Percentiles rank a stretch among this genome's conserved stretches.
Conservation (phyloP, 1,139 yeast species). For the Geotrichum cucujoidarum region DNA sequence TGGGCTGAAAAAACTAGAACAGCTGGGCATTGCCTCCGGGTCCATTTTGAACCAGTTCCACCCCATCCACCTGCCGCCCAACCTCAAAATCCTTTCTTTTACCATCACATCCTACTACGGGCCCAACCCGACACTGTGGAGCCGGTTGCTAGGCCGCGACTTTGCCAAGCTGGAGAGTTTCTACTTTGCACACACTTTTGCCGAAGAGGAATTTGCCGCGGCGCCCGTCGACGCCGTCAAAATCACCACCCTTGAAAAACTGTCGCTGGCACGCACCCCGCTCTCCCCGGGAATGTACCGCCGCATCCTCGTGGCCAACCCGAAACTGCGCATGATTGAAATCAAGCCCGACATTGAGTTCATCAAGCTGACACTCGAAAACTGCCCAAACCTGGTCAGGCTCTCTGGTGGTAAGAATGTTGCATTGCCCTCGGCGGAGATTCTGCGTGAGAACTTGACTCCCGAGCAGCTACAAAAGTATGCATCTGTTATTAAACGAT, state of each 20-base stretch:
- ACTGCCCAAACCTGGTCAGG: conserved; percentile 15
- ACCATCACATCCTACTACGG: conserved; percentile 19
- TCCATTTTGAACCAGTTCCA: conserved; percentile 17
- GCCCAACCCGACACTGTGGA: conserved; percentile 16
- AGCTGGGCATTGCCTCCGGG: conserved; percentile 18
- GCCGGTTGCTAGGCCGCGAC: conserved; percentile 13
- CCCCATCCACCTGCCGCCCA: conserved; percentile 17
- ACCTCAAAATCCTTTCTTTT: conserved; percentile 15
- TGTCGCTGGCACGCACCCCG: conserved; percentile 17
- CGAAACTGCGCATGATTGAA: conserved; percentile 15
- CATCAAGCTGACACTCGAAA: conserved; percentile 16
- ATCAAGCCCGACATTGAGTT: conserved; percentile 18
- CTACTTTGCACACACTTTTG: conserved; percentile 18
- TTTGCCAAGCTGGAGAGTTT: conserved; percentile 15
- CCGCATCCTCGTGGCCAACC: conserved; percentile 11
- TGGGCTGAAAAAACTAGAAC: conserved; percentile 15
- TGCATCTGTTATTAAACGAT: conserved; percentile 14
- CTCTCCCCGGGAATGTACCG: conserved; percentile 9
- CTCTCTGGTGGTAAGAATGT: conserved; percentile 18
- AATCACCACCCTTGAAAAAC: conserved; percentile 11
- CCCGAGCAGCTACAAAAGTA: conserved; percentile 14
- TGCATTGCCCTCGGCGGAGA: conserved; percentile 15
- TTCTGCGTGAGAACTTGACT: conserved; percentile 13
- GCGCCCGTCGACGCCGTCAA: conserved; percentile 12
- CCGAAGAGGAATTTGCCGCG: conserved; percentile 10